phyloP scores from a whole-genome alignment of 1,139 yeast species.

The Magnusiomyces starmeri region DNA sequence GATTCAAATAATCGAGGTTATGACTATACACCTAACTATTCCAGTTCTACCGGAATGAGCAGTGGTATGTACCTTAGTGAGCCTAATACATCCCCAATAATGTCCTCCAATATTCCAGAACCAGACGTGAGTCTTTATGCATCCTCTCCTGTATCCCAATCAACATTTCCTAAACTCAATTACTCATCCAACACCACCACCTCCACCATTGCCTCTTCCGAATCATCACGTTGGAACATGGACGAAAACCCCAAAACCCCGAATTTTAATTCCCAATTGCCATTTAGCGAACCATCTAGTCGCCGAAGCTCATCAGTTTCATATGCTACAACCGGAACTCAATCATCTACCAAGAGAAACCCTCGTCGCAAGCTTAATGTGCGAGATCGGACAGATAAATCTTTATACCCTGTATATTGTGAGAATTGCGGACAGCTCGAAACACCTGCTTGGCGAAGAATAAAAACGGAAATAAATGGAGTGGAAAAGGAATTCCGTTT shows the following conservation, averaged over 20 bases:
- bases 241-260: background rate
- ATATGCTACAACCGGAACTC: background rate
- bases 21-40: background rate
- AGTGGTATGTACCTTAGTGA: background rate
- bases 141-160: background rate
- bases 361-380: background rate
- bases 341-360: background rate
- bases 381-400: background rate
- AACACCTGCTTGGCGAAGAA: slow-evolving; percentile 35
- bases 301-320: background rate
- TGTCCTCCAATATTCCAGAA: background rate
- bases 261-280: slow-evolving; percentile 1
- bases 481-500: slow-evolving; percentile 20
- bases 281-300: slow-evolving; percentile 2
- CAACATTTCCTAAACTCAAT: background rate
- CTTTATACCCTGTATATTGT: no score
- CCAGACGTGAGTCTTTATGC: background rate
- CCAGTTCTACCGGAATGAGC: background rate
- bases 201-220: background rate
- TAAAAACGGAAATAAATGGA: slow-evolving; percentile 10
- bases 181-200: background rate
- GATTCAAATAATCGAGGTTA: background rate
- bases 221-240: background rate
- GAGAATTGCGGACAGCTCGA: slow-evolving; percentile 34
- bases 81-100: background rate